A percentile compares a stretch with the other conserved stretches of the same genome.
phyloP scores from a whole-genome alignment of 768 basidiomycete genomes.

The Tulasnella sp. region DNA sequence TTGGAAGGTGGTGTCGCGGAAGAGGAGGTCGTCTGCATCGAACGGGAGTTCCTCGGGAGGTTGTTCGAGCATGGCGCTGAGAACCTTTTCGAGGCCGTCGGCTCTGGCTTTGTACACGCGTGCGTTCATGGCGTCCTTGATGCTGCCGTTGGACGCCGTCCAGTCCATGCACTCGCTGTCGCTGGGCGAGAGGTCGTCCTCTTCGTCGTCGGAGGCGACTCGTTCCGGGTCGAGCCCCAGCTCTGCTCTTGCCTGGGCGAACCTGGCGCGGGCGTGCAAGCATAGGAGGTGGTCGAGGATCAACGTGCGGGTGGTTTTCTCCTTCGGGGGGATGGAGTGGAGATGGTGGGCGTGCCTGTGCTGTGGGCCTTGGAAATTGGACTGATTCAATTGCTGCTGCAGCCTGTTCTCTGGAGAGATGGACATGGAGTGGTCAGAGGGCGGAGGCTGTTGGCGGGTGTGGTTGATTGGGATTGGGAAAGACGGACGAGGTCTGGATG shows the following conservation, averaged over 20 bases:
- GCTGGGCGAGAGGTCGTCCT: background rate
- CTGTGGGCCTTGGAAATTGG: conserved; percentile 28
- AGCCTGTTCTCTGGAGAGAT: conserved; percentile 1
- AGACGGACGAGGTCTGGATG: background rate
- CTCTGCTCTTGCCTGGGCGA: conserved; percentile 74
- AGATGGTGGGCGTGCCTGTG: conserved; percentile 84
- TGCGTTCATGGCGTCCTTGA: conserved; percentile 27
- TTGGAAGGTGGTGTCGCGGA: conserved; percentile 39
- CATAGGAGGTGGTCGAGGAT: conserved; percentile 83
- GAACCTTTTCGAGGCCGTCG: conserved; percentile 73
- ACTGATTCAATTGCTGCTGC: background rate
- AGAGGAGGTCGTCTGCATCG: conserved; percentile 37
- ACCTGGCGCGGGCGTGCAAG: conserved; percentile 70
- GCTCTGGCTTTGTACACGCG: conserved; percentile 56
- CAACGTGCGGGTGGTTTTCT: conserved; percentile 79
- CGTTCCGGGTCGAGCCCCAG: conserved; percentile 34
- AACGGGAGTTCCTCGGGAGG: conserved; percentile 50
- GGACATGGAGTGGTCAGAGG: background rate
- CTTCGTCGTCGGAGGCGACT: conserved; percentile 13
- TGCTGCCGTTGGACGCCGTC: background rate
- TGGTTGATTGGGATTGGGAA: background rate
- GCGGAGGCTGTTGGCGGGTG: background rate
- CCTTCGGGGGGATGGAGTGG: conserved; percentile 74
- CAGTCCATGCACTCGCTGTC: conserved; percentile 10
- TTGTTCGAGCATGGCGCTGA: conserved; percentile 43